Percentiles rank a stretch among this genome's conserved stretches.
phyloP scores from a whole-genome alignment of 441 rosid species.

The Manihot esculenta region DNA sequence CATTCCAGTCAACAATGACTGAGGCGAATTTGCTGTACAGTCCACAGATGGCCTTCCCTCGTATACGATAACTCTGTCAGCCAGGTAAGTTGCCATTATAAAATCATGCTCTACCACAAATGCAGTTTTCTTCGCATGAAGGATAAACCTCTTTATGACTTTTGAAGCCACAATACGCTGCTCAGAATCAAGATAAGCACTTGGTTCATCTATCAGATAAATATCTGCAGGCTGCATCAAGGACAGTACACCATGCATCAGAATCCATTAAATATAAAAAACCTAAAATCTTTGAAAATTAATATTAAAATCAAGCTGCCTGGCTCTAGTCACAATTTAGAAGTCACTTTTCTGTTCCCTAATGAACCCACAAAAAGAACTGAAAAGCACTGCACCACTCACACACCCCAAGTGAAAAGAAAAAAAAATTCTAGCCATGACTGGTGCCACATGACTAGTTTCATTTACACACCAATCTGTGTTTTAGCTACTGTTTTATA shows the following conservation, averaged over 20 bases:
- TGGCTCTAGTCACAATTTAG: neutral
- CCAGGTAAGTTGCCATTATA: constrained; percentile 93
- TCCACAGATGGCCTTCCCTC: constrained; percentile 89
- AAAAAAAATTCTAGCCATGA: too few species aligned
- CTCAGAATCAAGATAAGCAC: constrained; percentile 98
- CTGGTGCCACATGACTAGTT: neutral
- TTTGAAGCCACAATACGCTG: constrained; percentile 95
- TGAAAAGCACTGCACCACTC: neutral
- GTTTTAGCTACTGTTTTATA: neutral
- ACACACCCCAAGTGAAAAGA: neutral
- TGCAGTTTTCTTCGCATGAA: constrained; percentile 96
- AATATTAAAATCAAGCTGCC: neutral
- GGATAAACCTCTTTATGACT: constrained; percentile 94
- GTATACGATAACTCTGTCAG: constrained; percentile 90
- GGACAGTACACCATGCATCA: constrained; percentile 21
- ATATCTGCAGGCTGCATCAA: constrained; percentile 92
- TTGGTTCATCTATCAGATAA: constrained; percentile 94
- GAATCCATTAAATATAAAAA: constrained; percentile 1
- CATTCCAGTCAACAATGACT: constrained; percentile 93
- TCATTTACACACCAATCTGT: neutral
- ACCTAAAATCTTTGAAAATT: constrained; percentile 5
- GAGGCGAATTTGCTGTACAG: constrained; percentile 86
- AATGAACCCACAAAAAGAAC: neutral
- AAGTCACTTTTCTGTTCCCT: neutral
- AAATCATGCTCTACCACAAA: constrained; percentile 97